Conservation (phyloP, 768 basidiomycete species). For the Coprinopsis cinerea region DNA sequence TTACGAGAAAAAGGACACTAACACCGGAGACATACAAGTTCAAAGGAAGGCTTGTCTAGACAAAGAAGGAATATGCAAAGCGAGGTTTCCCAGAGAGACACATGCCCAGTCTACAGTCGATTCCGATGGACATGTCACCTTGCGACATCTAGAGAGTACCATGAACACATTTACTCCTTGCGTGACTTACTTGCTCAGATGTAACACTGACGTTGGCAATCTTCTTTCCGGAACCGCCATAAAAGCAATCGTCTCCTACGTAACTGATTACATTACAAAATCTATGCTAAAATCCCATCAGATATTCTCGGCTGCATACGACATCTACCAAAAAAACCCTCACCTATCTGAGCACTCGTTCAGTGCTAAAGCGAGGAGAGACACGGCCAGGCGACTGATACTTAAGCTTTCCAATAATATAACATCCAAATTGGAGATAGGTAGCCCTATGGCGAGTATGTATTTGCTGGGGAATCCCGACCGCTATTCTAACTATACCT, state of each 20-base stretch:
- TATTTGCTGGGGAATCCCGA: too few species aligned
- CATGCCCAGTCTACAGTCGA: conserved; percentile 21
- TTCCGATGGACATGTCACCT: conserved; percentile 17
- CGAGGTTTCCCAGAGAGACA: conserved; percentile 26
- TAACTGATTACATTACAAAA: conserved; percentile 27
- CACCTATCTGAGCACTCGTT: conserved; percentile 9
- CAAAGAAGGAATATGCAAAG: conserved; percentile 25
- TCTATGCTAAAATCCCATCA: conserved; percentile 24
- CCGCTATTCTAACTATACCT: too few species aligned
- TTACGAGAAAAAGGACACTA: too few species aligned
- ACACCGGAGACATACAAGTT: too few species aligned
- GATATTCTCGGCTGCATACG: conserved; percentile 15
- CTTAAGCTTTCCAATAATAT: too few species aligned
- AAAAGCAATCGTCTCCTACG: conserved; percentile 26
- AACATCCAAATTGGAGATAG: too few species aligned
- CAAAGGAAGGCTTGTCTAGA: conserved; percentile 22
- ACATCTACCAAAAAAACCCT: conserved; percentile 13
- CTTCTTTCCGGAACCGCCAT: conserved; percentile 30
- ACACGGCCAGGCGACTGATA: too few species aligned
- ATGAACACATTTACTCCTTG: conserved; percentile 24
- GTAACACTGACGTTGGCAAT: conserved; percentile 28
- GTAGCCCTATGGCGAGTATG: too few species aligned
- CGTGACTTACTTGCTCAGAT: conserved; percentile 21
- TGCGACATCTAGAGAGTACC: conserved; percentile 24
- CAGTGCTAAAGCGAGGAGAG: too few species aligned